These are phyloP conservation scores for Globisporangium mamillatum DNA, from an alignment of 352 stramenopile species.

Conservation along the genomic window DNA sequence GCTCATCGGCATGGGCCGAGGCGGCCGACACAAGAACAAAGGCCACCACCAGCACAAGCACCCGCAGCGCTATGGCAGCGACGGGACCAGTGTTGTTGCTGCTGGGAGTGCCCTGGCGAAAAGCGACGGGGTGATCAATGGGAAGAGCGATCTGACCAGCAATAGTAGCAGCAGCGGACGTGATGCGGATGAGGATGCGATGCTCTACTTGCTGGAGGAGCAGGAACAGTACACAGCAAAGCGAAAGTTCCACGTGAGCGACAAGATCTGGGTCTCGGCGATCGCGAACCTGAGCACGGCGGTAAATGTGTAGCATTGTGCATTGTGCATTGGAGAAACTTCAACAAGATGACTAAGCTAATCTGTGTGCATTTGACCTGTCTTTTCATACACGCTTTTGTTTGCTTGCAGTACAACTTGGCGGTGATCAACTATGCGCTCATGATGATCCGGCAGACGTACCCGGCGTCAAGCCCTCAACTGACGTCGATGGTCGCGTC, in stretches of 20 bases:
- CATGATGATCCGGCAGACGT: conserved; percentile 38
- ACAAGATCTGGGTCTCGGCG: conserved; percentile 59
- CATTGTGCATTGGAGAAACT: too few species aligned
- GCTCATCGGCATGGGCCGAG: neutral
- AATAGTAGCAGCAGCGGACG: neutral
- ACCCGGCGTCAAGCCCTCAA: conserved; percentile 45
- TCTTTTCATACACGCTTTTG: neutral
- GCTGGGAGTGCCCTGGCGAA: neutral
- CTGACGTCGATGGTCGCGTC: conserved; percentile 65
- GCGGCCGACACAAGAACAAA: neutral
- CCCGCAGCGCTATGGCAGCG: neutral
- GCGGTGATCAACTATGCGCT: conserved; percentile 23
- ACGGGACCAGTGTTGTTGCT: neutral
- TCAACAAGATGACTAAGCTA: too few species aligned
- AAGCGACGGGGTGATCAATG: too few species aligned
- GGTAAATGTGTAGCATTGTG: conserved; percentile 24
- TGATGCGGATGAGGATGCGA: neutral
- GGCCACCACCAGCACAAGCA: neutral
- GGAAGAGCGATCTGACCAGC: too few species aligned
- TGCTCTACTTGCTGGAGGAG: conserved; percentile 11
- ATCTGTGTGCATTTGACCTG: too few species aligned
- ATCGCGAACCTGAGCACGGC: conserved; percentile 82
- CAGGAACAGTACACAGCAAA: neutral
- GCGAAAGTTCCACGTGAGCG: conserved; percentile 27
- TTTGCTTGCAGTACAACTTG: conserved; percentile 14